Base-by-base conservation (phyloP, 2,329 filamentous ascomycete species). In the Paracamarosporium sp. region DNA sequence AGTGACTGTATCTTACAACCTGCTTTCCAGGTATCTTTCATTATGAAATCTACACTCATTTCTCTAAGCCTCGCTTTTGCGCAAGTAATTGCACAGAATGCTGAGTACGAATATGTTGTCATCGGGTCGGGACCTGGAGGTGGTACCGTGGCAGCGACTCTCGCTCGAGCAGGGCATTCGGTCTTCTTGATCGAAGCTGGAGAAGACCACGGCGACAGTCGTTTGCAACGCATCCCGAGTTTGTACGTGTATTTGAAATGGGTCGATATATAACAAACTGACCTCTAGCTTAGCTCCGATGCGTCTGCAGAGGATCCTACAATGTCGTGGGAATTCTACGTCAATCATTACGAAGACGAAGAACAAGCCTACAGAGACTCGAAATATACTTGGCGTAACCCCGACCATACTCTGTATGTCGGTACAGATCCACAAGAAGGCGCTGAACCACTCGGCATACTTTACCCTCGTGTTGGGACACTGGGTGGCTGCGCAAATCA, bases 71-170 rank as follows among this genome's bases (percentile, higher is more conserved):
- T 36, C 33, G 15, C 5, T n/a, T 8, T 36, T 36, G 33, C 15
- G 33, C 36, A 40, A n/a, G 36, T 40, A 11, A n/a, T n/a, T 11
- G n/a, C 8, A 5, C 9, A 20, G n/a, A 7, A 11, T 13, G n/a
- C 8, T 40, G 33, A 45, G 12, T 87, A 87, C 64, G 85, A 88
- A 55, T 87, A 85, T 70, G 76, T 87, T 30, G 79, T 87, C 11
- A 83, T 87, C 41, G 85, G 85, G 9, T 85, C 83, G 4, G 85
- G 85, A 2, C 78, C 84, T 4, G 84, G 85, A 12, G 85, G 85
- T 35, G 84, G 83, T 13, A 84, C 84, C 4, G 69, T 87, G 6
- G 85, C 85, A 7, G 53, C 46, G 13, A 79, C 83, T 45, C 79
- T 87, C 11, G 85, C 85, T 28, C 74, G 82, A 51, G 80, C 82